Evolutionary conservation across 371 early-diverging fungal genomes (phyloP).

Genomic region (Zancudomyces culisetae): DNA sequence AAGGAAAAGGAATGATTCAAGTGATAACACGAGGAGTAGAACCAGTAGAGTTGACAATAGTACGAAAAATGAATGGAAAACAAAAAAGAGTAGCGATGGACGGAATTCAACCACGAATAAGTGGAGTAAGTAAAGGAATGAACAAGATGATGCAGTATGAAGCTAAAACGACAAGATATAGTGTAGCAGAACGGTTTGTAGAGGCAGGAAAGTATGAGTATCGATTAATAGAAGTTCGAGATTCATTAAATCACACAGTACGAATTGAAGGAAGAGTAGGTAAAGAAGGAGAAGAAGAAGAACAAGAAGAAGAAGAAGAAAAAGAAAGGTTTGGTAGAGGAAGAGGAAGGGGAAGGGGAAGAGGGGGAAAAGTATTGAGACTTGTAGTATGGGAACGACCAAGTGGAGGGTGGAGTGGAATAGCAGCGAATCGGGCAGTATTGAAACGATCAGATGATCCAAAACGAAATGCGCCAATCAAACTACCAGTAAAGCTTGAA

Average conservation of each 20-base stretch:
- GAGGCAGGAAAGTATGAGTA: slow-evolving; percentile 22
- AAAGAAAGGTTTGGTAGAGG: no score
- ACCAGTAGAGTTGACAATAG: slow-evolving; percentile 20
- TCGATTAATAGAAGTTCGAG: slow-evolving; percentile 17
- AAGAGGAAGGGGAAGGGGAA: slow-evolving; percentile 6
- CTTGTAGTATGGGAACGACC: slow-evolving; percentile 17
- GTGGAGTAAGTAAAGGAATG: background rate
- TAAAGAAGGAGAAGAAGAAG: slow-evolving; percentile 4
- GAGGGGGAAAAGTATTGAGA: slow-evolving; percentile 13
- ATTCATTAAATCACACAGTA: slow-evolving; percentile 21
- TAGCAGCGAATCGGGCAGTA: slow-evolving; percentile 4
- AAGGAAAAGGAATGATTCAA: slow-evolving; percentile 9
- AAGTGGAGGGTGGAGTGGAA: slow-evolving; percentile 7
- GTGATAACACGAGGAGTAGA: slow-evolving; percentile 17
- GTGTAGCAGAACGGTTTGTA: slow-evolving; percentile 18
- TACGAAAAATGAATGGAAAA: slow-evolving; percentile 16
- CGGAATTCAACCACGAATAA: slow-evolving; percentile 10
- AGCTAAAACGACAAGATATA: slow-evolving; percentile 7
- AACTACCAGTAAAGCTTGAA: slow-evolving; percentile 8
- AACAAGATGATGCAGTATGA: slow-evolving; percentile 10
- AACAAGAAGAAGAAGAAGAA: slow-evolving; percentile 8
- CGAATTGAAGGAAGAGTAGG: slow-evolving; percentile 5
- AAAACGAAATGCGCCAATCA: slow-evolving; percentile 11
- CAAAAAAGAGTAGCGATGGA: slow-evolving; percentile 17
- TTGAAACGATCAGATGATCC: slow-evolving; percentile 15